Evolutionary conservation across 2,329 filamentous ascomycete species (phyloP).

Genomic region (Penicillium rolfsii): DNA sequence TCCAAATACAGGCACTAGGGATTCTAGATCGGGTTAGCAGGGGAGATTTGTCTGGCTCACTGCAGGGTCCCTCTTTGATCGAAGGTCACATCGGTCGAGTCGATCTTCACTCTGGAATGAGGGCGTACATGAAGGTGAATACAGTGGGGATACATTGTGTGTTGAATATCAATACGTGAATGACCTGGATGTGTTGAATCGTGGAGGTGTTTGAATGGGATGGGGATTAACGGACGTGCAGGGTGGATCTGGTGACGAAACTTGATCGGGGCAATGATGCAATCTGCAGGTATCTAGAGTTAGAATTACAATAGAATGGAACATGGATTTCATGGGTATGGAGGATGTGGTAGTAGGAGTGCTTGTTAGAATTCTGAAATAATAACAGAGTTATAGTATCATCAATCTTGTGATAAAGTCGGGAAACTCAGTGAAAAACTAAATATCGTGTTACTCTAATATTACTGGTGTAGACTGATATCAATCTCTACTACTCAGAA

Average conservation of each 20-base stretch:
- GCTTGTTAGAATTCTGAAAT: not conserved
- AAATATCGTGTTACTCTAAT: not conserved
- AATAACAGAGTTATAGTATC: not conserved
- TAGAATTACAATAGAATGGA: no score
- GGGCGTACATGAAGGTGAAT: not conserved
- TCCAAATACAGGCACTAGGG: not conserved
- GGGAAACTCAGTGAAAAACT: not conserved
- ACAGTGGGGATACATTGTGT: not conserved
- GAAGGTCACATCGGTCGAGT: slow-evolving; percentile 23
- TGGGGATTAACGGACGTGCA: slow-evolving; percentile 16
- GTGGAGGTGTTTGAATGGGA: not conserved
- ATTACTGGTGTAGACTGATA: not conserved
- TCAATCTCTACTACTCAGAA: not conserved
- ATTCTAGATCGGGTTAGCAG: not conserved
- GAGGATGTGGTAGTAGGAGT: not conserved
- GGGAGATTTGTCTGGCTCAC: not conserved
- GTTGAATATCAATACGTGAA: not conserved
- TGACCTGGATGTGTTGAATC: not conserved
- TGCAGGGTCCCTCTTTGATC: slow-evolving; percentile 3
- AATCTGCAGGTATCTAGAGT: not conserved
- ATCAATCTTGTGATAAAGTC: not conserved
- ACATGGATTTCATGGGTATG: not conserved
- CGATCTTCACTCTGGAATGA: not conserved
- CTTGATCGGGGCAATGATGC: slow-evolving; percentile 13
- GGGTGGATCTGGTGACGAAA: slow-evolving; percentile 16